These are phyloP conservation scores for Ceriops zippeliana DNA, from an alignment of 345 rosid species.

Conservation along the genomic window DNA sequence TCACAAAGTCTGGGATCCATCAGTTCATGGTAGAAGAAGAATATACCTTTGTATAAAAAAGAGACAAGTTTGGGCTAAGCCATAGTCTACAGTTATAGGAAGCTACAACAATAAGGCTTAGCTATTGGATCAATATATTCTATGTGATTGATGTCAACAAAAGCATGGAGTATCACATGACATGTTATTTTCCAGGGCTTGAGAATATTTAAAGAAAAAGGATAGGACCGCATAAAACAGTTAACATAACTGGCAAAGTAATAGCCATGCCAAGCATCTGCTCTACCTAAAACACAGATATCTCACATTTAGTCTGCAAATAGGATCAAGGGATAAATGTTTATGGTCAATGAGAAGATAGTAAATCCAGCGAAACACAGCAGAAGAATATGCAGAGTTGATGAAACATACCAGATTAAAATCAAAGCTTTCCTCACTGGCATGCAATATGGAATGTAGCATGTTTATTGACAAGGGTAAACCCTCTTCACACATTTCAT, in stretches of 20 bases:
- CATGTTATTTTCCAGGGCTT: background rate
- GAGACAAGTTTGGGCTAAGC: background rate
- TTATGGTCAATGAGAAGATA: background rate
- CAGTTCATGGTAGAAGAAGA: background rate
- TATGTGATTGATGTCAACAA: too few species aligned
- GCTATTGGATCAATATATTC: background rate
- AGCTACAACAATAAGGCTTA: background rate
- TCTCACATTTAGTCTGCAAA: background rate
- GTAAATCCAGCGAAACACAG: background rate
- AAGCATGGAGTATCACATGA: too few species aligned
- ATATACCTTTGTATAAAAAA: background rate
- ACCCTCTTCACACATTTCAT: slow-evolving; percentile 57
- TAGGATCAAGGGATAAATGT: background rate
- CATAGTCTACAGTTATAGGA: background rate
- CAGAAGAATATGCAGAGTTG: background rate
- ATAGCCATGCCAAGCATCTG: background rate
- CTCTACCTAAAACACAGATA: background rate
- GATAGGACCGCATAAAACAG: background rate
- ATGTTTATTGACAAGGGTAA: slow-evolving; percentile 43
- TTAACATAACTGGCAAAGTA: background rate
- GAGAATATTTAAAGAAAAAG: background rate
- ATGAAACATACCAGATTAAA: slow-evolving; percentile 53
- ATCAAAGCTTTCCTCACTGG: slow-evolving; percentile 56
- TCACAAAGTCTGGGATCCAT: background rate
- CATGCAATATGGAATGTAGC: slow-evolving; percentile 46